These are phyloP conservation scores for Xerocomus spinulosus DNA, from an alignment of 768 basidiomycete species.

Conservation along the genomic window DNA sequence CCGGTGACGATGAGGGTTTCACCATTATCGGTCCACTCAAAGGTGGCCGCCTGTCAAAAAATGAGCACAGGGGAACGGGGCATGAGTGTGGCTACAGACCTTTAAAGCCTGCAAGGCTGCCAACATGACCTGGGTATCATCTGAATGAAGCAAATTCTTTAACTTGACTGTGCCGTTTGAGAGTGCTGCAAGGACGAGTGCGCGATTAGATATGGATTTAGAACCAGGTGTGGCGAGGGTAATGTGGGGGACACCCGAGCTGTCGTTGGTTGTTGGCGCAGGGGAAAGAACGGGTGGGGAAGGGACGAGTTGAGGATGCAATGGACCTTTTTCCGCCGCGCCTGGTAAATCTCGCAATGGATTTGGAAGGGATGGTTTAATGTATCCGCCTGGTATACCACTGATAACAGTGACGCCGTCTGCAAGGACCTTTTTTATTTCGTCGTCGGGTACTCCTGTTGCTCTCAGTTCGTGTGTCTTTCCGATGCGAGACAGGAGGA, in stretches of 20 bases:
- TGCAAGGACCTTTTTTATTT: conserved; percentile 78
- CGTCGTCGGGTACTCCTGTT: conserved; percentile 72
- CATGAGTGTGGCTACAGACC: conserved; percentile 34
- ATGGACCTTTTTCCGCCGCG: conserved; percentile 8
- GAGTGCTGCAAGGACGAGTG: conserved; percentile 88
- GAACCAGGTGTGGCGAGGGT: conserved; percentile 93
- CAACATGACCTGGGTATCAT: conserved; percentile 99
- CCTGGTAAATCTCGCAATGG: conserved; percentile 26
- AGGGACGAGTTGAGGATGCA: conserved; percentile 20
- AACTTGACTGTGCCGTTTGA: conserved; percentile 84
- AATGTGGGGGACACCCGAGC: conserved; percentile 27
- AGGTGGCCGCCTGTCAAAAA: conserved; percentile 69
- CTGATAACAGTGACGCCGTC: conserved; percentile 76
- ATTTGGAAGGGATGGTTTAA: conserved; percentile 44
- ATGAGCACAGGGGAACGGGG: background rate
- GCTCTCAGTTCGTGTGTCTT: conserved; percentile 90
- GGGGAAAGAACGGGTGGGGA: background rate
- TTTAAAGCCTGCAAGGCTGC: conserved; percentile 83
- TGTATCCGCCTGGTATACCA: conserved; percentile 44
- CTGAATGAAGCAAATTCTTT: conserved; percentile 89
- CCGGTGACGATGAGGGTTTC: conserved; percentile 92
- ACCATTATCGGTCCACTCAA: conserved; percentile 94
- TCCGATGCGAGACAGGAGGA: conserved; percentile 86
- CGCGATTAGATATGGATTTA: conserved; percentile 95
- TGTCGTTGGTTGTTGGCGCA: background rate